Evolutionary conservation across 352 stramenopile genomes (phyloP).

Genomic region (Pythium folliculosum): DNA sequence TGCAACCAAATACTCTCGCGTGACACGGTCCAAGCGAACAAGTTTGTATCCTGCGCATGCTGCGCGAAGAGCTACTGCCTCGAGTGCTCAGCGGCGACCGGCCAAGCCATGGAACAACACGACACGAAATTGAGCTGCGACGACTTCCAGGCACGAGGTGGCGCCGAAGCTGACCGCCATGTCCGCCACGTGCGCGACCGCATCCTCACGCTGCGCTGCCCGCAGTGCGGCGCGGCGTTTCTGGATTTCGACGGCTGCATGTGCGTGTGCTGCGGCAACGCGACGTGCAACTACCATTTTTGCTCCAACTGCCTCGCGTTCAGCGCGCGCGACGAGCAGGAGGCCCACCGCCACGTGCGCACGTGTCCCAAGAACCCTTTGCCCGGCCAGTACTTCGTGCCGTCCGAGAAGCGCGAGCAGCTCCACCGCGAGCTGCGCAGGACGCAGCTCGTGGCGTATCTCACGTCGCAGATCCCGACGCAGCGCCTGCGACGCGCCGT

Average conservation of each 20-base stretch:
- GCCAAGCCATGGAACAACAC: constrained; percentile 3
- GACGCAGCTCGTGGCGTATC: constrained; percentile 8
- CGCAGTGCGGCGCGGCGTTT: constrained; percentile 22
- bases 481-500: not conserved
- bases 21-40: not conserved
- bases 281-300: constrained; percentile 19
- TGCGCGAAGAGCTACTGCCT: constrained; percentile 26
- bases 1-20: constrained; percentile 28
- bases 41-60: constrained; percentile 14
- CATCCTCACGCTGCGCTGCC: constrained; percentile 28
- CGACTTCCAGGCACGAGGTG: constrained; percentile 5
- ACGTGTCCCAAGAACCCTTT: constrained; percentile 18
- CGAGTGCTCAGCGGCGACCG: constrained; percentile 5
- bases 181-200: constrained; percentile 21
- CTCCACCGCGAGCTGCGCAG: constrained; percentile 14
- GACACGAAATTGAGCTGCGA: constrained; percentile 12
- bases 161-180: not conserved
- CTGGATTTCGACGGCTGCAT: constrained; percentile 31
- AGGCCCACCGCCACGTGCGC: constrained; percentile 21
- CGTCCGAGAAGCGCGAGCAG: not conserved
- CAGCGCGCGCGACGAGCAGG: not conserved
- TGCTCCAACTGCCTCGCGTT: constrained; percentile 25
- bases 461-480: constrained; percentile 6
- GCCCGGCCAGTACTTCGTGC: constrained; percentile 9
- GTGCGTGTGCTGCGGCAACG: constrained; percentile 25